phyloP scores from a whole-genome alignment of 352 stramenopile genomes.

The Globisporangium sylvaticum region DNA sequence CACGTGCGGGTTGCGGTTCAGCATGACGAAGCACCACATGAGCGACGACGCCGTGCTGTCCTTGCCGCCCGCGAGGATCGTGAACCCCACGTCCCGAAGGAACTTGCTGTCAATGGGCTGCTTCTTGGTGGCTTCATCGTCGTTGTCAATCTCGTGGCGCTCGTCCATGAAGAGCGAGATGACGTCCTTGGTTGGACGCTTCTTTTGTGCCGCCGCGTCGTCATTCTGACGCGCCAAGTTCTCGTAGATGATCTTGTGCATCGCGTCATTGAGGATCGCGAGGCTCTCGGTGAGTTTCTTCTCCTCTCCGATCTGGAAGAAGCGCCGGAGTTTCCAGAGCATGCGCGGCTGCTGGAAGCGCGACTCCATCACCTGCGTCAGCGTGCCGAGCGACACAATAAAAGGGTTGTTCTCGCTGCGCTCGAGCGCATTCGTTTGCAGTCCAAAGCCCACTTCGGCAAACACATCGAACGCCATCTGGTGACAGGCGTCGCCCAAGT shows the following conservation, averaged over 20 bases:
- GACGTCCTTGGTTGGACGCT: slow-evolving; percentile 16
- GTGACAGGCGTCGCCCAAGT: slow-evolving; percentile 30
- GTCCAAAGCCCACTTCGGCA: slow-evolving; percentile 41
- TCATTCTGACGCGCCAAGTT: slow-evolving; percentile 32
- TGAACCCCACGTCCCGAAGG: slow-evolving; percentile 46
- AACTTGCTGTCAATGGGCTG: slow-evolving; percentile 18
- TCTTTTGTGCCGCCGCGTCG: background rate
- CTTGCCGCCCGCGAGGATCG: slow-evolving; percentile 47
- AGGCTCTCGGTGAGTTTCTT: slow-evolving; percentile 36
- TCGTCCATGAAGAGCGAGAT: slow-evolving; percentile 25
- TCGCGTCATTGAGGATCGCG: slow-evolving; percentile 37
- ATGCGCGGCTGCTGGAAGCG: slow-evolving; percentile 33
- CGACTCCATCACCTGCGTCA: slow-evolving; percentile 7
- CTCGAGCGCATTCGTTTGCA: slow-evolving; percentile 43
- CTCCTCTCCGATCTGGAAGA: slow-evolving; percentile 34
- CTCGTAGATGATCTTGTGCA: slow-evolving; percentile 44
- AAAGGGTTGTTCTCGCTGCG: slow-evolving; percentile 37
- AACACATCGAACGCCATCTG: slow-evolving; percentile 55
- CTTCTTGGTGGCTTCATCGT: background rate
- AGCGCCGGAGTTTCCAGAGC: slow-evolving; percentile 37
- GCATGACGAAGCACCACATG: slow-evolving; percentile 46
- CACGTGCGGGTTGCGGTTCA: slow-evolving; percentile 36
- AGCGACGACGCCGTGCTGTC: slow-evolving; percentile 57
- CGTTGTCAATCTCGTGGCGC: background rate
- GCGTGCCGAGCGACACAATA: slow-evolving; percentile 15